Evolutionary conservation across 163 green algal genomes (phyloP).

Genomic region (Chlorella variabilis): DNA sequence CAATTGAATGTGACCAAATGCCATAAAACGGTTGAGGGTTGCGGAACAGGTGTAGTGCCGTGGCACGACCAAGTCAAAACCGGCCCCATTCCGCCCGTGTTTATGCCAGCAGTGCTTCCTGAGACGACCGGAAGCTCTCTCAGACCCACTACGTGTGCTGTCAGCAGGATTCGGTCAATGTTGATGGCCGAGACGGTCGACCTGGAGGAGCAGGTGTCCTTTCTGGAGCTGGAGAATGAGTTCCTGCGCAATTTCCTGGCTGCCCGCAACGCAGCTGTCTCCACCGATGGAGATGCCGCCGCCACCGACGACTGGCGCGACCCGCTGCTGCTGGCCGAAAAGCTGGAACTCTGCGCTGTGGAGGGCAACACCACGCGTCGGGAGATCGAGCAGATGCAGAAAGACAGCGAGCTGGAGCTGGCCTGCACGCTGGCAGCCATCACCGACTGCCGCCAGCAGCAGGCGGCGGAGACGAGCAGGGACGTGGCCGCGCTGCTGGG

Average conservation of each 20-base stretch:
- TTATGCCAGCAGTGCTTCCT: no score
- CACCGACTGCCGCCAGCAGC: not conserved
- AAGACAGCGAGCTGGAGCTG: constrained; percentile 8
- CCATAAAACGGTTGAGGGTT: no score
- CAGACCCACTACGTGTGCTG: not conserved
- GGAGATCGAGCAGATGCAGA: not conserved
- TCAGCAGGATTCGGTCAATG: no score
- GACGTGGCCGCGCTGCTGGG: not conserved
- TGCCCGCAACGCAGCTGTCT: not conserved
- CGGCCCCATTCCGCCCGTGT: no score
- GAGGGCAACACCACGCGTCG: not conserved
- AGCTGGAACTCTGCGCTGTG: constrained; percentile 19
- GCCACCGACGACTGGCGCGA: not conserved
- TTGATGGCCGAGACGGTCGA: no score
- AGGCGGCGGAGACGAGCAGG: not conserved
- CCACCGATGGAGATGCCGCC: not conserved
- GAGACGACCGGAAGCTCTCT: no score
- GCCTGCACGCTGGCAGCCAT: not conserved
- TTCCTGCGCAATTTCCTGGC: not conserved
- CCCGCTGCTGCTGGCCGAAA: constrained; percentile 16
- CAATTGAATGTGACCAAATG: no score
- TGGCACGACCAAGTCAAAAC: no score
- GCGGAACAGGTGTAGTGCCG: no score
- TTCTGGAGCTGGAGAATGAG: constrained; percentile 16
- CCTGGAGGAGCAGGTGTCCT: not conserved